Evolutionary conservation across 2,329 filamentous ascomycete genomes (phyloP), one percentile per base, ranked within the genome.

Genomic region (Dactylellina leptospora): DNA sequence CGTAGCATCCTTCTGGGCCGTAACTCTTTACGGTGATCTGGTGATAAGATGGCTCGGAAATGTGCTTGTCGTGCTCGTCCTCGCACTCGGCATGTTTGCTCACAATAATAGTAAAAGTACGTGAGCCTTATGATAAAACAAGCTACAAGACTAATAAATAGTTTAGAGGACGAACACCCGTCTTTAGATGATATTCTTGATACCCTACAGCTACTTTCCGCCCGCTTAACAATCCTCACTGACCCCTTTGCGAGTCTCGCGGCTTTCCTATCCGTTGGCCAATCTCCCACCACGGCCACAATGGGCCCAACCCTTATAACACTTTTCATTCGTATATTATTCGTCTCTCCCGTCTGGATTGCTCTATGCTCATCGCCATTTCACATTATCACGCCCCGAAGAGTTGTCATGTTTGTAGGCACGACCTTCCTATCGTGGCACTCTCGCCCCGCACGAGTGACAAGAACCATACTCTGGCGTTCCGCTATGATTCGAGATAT

Each of bases 181-280:
- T 74, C 92, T 54, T 81, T 99, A 56, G 95, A 99, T 79, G 95
- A 99, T 81, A 99, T 99, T 72, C 90, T 99, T 63, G 93, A 97
- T 76, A 96, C 91, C 0, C 82, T 99, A 45, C 92, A 92, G 79
- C 88, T 92, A 75, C 91, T 99, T 76, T 97, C 93, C 0, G 90
- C 89, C 3, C 86, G 95, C 51, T 97, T 95, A 80, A 96, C 97
- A 79, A 89, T 96, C 56, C 83, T 99, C 16, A 66, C 62, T 11
- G 60, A 97, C 77, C 95, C 95, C 1, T 85, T 97, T 61, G 83
- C 96, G 45, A 88, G 90, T 74, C 84, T 97, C 79, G 97, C 93
- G 4, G 93, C 97, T 79, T 97, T 97, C 78, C 84, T 99, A 23
- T 95, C 91, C 71, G 96, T 92, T 0, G 92, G 97, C 79, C 86